A percentile compares a stretch with the other conserved stretches of the same genome.
Evolutionary conservation across 1,284 basidiomycete genomes (phyloP).

Genomic region (Rhodotorula sp.): DNA sequence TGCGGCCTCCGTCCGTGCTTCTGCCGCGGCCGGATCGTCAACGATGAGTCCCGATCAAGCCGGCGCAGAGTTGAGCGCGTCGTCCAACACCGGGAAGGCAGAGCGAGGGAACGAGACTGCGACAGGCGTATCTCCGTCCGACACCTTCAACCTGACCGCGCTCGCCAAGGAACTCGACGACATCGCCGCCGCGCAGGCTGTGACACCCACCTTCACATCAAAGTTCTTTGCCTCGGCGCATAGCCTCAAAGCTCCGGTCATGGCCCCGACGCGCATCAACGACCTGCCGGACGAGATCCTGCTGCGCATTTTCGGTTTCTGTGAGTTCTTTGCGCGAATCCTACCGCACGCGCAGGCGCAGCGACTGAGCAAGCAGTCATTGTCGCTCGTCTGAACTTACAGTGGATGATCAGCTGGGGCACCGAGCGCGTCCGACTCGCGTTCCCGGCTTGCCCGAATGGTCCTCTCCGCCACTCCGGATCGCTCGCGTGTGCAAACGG

Average conservation of each 20-base stretch:
- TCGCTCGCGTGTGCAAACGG: slow-evolving; percentile 25
- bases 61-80: neutral
- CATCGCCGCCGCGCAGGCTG: neutral
- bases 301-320: slow-evolving; percentile 20
- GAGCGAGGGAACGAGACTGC: too few species aligned
- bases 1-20: too few species aligned
- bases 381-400: neutral
- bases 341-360: neutral
- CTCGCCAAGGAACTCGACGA: slow-evolving; percentile 3
- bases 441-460: slow-evolving; percentile 4
- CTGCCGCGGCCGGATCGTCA: too few species aligned
- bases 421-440: neutral
- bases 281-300: slow-evolving; percentile 34
- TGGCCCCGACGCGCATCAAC: neutral
- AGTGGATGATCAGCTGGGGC: slow-evolving; percentile 29
- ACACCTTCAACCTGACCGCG: neutral
- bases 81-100: neutral
- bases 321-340: neutral
- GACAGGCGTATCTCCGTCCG: neutral
- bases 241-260: neutral
- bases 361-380: neutral
- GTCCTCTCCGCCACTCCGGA: slow-evolving; percentile 19
- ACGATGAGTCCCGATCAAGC: neutral
- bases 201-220: neutral
- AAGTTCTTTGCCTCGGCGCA: neutral